Evolutionary conservation across 257 asterid species (phyloP), one percentile per base, ranked within the genome.

Genomic region (Solanum bulbocastanum): DNA sequence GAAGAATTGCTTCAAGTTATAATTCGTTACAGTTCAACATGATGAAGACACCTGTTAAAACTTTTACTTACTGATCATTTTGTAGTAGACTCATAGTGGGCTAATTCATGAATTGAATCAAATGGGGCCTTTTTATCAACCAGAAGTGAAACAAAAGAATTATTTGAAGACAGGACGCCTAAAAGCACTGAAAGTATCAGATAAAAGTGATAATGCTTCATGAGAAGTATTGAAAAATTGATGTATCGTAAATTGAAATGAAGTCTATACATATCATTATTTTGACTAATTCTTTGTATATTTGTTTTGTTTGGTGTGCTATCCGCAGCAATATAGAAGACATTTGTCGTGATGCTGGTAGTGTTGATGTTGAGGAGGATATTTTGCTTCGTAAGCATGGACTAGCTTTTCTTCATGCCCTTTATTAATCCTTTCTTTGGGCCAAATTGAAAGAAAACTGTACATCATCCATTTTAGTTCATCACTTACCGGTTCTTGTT

Each of bases 311-410:
- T 85, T 83, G 85, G 73, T 87, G 68, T 44, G 6, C 62, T 42
- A 32, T 86, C 83, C 82, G 85, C 96, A 97, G 99, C 82, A 97
- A 97, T 90, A 94, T 97, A 86, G 99, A 97, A 90, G 99, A 97
- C 90, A 93, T 92, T 84, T 92, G 99, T 89, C 99, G 99, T 79
- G 99, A 97, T 92, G 98, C 99, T 93, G 98, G 98, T 85, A 95
- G 99, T 89, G 76, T 93, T 33, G 95, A 97, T 92, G 90, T 95
- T 88, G 95, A 93, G 88, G 99, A 95, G 88, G 98, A 94, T 82
- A 93, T 86, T 89, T 91, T 96, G 91, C 89, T 89, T 87, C 86
- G 99, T 96, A 95, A 95, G 99, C 91, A 87, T 79, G 79, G 52
- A 10, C 89, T 58, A 60, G 32, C 65, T 40, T 71, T 49, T 69